phyloP scores from a whole-genome alignment of 441 rosid genomes.

The Arabidopsis hybrid region DNA sequence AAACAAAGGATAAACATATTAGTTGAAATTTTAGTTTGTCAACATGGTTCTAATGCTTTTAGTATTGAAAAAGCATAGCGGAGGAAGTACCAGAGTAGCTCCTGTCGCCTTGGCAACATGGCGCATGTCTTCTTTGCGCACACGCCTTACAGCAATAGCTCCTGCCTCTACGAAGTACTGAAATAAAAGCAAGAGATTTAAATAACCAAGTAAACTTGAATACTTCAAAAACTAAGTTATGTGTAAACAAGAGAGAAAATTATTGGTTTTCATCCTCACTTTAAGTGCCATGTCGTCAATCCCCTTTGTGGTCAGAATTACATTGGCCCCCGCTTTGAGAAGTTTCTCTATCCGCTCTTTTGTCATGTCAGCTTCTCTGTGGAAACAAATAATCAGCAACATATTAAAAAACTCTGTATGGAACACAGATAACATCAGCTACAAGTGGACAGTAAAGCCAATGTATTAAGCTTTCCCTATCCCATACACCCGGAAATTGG shows the following conservation, averaged over 20 bases:
- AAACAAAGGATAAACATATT: conserved; percentile 21
- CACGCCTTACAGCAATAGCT: conserved; percentile 98
- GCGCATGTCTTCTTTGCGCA: conserved; percentile 96
- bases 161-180: conserved; percentile 99
- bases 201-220: conserved; percentile 2
- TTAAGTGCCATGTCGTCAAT: conserved; percentile 99
- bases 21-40: conserved; percentile 4
- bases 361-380: conserved; percentile 96
- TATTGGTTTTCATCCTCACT: conserved; percentile 49
- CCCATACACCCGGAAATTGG: neutral
- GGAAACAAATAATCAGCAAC: conserved; percentile 28
- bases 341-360: conserved; percentile 96
- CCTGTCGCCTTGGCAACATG: conserved; percentile 99
- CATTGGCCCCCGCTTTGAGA: conserved; percentile 96
- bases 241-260: conserved; percentile 27
- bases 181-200: conserved; percentile 20
- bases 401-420: neutral
- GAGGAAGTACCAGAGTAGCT: conserved; percentile 76
- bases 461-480: conserved; percentile 13
- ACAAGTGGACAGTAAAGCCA: neutral
- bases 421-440: conserved; percentile 6
- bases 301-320: conserved; percentile 93
- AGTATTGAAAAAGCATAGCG: neutral
- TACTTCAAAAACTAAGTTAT: conserved; percentile 4
- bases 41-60: conserved; percentile 27